phyloP scores from a whole-genome alignment of 2,329 filamentous ascomycete genomes.

The Ophiostoma perfectum region DNA sequence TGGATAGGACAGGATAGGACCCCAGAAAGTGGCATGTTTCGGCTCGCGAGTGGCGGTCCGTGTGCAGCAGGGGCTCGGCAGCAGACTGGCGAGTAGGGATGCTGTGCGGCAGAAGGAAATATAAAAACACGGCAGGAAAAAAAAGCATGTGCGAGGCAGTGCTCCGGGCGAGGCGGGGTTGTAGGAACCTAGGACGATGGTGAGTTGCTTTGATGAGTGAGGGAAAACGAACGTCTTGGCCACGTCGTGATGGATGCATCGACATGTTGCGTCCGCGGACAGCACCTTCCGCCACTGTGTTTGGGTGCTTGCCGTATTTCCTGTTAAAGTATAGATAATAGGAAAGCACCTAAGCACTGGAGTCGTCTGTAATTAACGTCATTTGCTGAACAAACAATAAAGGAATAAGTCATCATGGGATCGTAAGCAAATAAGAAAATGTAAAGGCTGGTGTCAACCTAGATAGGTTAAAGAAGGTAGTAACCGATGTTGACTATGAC shows the following conservation, averaged over 20 bases:
- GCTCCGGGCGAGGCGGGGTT: background rate
- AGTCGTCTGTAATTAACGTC: too few species aligned
- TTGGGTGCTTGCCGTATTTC: background rate
- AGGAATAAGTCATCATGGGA: too few species aligned
- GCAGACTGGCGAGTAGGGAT: background rate
- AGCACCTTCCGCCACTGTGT: too few species aligned
- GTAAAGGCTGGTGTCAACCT: too few species aligned
- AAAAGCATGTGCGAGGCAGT: background rate
- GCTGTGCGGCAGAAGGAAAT: background rate
- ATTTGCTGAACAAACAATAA: too few species aligned
- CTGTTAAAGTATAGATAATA: too few species aligned
- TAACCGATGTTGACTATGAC: too few species aligned
- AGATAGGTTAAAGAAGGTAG: too few species aligned
- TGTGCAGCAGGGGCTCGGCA: background rate
- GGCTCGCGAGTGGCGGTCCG: background rate
- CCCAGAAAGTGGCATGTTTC: background rate
- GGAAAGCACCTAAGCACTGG: too few species aligned
- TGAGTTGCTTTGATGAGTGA: background rate
- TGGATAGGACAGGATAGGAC: background rate
- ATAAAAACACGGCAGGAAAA: constrained; percentile 2
- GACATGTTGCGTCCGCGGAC: background rate
- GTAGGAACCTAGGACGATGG: background rate
- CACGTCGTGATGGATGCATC: background rate
- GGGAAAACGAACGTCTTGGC: background rate
- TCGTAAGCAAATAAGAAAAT: too few species aligned